A percentile compares a stretch with the other conserved stretches of the same genome.
These are phyloP conservation scores for Neurospora sp. DNA, from an alignment of 495 filamentous ascomycete genomes.

Conservation along the genomic window DNA sequence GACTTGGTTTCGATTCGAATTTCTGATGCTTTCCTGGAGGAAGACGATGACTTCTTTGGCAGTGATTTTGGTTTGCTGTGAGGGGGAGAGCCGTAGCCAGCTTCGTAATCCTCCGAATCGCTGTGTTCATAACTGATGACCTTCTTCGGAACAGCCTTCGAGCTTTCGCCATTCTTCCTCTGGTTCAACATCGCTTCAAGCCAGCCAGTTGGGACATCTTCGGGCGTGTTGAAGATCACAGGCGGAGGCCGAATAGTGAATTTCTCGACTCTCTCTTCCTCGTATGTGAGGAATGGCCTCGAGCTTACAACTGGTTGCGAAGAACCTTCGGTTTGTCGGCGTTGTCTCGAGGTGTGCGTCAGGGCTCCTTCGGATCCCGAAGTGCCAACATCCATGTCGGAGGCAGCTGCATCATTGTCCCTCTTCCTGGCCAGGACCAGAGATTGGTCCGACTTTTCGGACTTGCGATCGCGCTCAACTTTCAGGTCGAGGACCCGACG, in stretches of 20 bases:
- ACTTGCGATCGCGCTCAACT: not conserved
- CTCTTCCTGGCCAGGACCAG: not conserved
- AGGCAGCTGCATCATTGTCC: not conserved
- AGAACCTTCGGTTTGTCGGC: not conserved
- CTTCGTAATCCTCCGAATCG: not conserved
- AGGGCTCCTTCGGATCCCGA: not conserved
- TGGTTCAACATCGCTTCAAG: not conserved
- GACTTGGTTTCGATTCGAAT: not conserved
- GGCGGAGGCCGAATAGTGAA: not conserved
- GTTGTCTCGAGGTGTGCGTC: not conserved
- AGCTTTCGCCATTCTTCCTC: not conserved
- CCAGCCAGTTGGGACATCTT: not conserved
- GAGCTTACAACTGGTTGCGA: not conserved
- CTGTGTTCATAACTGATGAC: not conserved
- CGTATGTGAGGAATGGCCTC: not conserved
- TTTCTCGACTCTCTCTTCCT: not conserved
- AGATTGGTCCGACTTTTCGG: not conserved
- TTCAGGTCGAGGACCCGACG: not conserved
- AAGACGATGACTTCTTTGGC: not conserved
- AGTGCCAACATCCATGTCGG: not conserved
- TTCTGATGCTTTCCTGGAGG: not conserved
- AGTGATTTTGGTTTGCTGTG: not conserved
- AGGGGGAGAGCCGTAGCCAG: not conserved
- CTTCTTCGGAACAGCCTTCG: not conserved
- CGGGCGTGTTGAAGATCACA: not conserved